These are phyloP conservation scores for Coffea eugenioides DNA, from an alignment of 257 asterid species.

Conservation along the genomic window DNA sequence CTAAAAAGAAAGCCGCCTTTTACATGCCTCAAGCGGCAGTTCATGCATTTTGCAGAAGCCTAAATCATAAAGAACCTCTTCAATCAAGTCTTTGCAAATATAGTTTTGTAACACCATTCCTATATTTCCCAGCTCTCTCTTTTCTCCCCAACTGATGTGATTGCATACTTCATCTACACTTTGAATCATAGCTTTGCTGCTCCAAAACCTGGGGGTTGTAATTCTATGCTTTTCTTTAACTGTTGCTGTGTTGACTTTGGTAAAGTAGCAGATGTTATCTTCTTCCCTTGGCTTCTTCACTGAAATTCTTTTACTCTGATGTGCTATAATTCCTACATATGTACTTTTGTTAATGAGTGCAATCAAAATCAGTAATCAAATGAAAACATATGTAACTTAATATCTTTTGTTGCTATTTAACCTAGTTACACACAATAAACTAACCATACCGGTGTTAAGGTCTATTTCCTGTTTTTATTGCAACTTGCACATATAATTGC, in stretches of 20 bases:
- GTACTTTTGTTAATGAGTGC: background rate
- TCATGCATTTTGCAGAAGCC: constrained; percentile 22
- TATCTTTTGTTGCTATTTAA: too few relatives aligned
- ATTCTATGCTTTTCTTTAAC: constrained; percentile 32
- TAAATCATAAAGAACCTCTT: constrained; percentile 59
- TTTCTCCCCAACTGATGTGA: constrained; percentile 71
- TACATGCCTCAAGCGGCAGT: constrained; percentile 61
- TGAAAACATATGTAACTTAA: too few relatives aligned
- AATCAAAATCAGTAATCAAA: background rate
- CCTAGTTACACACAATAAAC: too few relatives aligned
- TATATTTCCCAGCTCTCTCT: constrained; percentile 62
- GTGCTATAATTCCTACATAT: constrained; percentile 15
- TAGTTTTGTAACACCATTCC: constrained; percentile 62
- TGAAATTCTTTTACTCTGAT: constrained; percentile 26
- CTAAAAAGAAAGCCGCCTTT: constrained; percentile 61
- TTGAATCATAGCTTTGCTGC: constrained; percentile 60
- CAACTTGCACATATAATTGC: too few relatives aligned
- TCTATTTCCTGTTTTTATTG: too few relatives aligned
- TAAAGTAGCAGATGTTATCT: constrained; percentile 26
- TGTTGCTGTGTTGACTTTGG: constrained; percentile 33
- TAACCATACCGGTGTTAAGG: too few relatives aligned
- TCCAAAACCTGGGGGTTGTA: constrained; percentile 32
- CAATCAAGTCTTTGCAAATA: constrained; percentile 64
- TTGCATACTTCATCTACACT: constrained; percentile 76
- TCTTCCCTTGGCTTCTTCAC: constrained; percentile 48